Evolutionary conservation across 441 rosid genomes (phyloP), one percentile per base, ranked within the genome.

Genomic region (Adansonia rubrostipa): DNA sequence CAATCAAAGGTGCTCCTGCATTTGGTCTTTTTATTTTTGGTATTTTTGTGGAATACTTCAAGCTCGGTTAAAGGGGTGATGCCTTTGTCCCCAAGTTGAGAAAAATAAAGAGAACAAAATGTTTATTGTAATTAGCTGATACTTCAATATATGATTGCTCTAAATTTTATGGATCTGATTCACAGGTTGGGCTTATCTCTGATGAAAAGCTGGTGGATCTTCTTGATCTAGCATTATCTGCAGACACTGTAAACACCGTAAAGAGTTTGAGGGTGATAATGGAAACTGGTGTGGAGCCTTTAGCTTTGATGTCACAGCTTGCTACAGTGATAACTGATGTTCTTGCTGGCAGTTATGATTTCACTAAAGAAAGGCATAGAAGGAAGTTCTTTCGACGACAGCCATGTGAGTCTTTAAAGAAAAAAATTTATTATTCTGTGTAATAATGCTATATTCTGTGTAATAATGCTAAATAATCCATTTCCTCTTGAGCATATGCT

Each of bases 181-280:
- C 79, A 54, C 92, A 97, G 99, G 98, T 90, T 74, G 99, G 99
- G 71, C 97, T 97, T 72, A 88, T 97, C 74, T 93, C 96, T 66
- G 99, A 97, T 84, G 99, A 97, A 85, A 97, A 93, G 71, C 79
- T 97, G 87, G 98, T 97, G 79, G 99, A 95, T 87, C 99, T 97
- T 87, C 99, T 97, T 77, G 99, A 97, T 87, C 87, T 95, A 79
- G 99, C 99, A 84, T 84, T 97, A 85, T 97, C 99, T 80, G 99
- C 99, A 22, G 99, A 97, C 88, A 95, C 99, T 9, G 99, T 95
- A 45, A 97, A 92, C 78, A 92, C 96, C 0, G 94, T 92, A 68
- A 92, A 93, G 93, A 93, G 85, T 80, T 86, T 97, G 80, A 93
- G 99, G 80, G 86, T 85, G 80, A 89, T 97, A 84, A 92, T 97